Percentiles rank a stretch among this genome's conserved stretches.
phyloP scores from a whole-genome alignment of 345 rosid species.

The Salix udensis region DNA sequence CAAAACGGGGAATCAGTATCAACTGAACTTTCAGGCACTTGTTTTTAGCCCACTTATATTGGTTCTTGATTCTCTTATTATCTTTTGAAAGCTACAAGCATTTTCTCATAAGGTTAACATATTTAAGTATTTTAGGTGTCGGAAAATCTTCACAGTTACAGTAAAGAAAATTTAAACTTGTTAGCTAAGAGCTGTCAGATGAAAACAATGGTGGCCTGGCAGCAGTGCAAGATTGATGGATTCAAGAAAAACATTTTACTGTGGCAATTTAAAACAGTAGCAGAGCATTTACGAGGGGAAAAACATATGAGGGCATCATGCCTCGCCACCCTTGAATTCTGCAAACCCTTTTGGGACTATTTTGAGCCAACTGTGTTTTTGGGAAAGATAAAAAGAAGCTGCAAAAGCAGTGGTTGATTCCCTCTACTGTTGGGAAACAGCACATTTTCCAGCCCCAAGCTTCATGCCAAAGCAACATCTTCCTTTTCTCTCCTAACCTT shows the following conservation, averaged over 20 bases:
- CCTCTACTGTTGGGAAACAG: slow-evolving; percentile 1
- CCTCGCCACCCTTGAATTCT: neutral
- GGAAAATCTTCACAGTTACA: neutral
- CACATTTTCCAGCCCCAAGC: slow-evolving; percentile 25
- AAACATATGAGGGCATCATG: neutral
- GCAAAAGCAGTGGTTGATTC: slow-evolving; percentile 11
- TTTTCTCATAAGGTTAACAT: neutral
- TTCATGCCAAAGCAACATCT: slow-evolving; percentile 56
- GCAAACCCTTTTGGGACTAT: neutral
- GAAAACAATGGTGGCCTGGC: neutral
- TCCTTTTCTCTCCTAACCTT: slow-evolving; percentile 17
- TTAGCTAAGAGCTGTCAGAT: neutral
- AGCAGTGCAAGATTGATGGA: neutral
- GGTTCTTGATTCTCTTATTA: neutral
- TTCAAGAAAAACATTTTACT: neutral
- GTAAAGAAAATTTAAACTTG: neutral
- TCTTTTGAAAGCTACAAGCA: too few species aligned
- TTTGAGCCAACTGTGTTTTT: neutral
- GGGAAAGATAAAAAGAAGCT: neutral
- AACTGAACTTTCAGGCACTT: neutral
- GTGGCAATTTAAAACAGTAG: neutral
- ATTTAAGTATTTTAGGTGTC: neutral
- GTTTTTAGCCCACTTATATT: neutral
- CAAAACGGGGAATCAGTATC: too few species aligned
- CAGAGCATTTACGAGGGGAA: neutral